Evolutionary conservation across 2,329 filamentous ascomycete species (phyloP).

Genomic region (Pseudocercospora eumusae): DNA sequence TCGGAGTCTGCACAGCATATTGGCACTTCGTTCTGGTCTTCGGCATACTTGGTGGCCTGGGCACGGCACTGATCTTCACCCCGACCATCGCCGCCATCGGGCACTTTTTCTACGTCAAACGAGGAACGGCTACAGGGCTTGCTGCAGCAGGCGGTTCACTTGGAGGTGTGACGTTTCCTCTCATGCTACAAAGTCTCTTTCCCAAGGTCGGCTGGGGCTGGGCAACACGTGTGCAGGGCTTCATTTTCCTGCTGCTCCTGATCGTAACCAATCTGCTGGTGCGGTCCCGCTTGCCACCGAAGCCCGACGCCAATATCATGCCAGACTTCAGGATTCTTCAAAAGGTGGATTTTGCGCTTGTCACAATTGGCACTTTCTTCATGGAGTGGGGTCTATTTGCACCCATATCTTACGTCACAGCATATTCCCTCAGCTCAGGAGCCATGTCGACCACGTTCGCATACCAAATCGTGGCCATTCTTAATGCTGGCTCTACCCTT

Average conservation of each 20-base stretch:
- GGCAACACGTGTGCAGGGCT: constrained; percentile 49
- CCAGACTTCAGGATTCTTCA: constrained; percentile 48
- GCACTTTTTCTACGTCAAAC: constrained; percentile 74
- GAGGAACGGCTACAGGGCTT: constrained; percentile 77
- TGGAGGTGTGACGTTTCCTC: constrained; percentile 50
- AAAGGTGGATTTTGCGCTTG: constrained; percentile 42
- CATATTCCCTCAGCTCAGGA: constrained; percentile 64
- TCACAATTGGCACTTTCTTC: constrained; percentile 47
- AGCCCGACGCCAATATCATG: constrained; percentile 42
- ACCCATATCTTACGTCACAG: constrained; percentile 76
- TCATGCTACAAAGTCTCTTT: constrained; percentile 47
- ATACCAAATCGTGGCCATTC: constrained; percentile 76
- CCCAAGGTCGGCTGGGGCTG: constrained; percentile 47
- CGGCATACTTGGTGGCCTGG: constrained; percentile 70
- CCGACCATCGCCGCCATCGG: constrained; percentile 75
- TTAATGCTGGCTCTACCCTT: constrained; percentile 78
- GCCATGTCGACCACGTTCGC: constrained; percentile 67
- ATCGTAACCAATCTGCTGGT: constrained; percentile 43
- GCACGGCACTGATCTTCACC: constrained; percentile 76
- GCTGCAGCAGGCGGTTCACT: constrained; percentile 66
- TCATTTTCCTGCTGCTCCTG: constrained; percentile 46
- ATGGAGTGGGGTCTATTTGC: constrained; percentile 57
- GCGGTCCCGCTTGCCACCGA: constrained; percentile 46
- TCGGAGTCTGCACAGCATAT: constrained; percentile 62
- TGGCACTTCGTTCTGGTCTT: constrained; percentile 58